phyloP scores from a whole-genome alignment of 1,284 basidiomycete species.

The Waitea zeae region DNA sequence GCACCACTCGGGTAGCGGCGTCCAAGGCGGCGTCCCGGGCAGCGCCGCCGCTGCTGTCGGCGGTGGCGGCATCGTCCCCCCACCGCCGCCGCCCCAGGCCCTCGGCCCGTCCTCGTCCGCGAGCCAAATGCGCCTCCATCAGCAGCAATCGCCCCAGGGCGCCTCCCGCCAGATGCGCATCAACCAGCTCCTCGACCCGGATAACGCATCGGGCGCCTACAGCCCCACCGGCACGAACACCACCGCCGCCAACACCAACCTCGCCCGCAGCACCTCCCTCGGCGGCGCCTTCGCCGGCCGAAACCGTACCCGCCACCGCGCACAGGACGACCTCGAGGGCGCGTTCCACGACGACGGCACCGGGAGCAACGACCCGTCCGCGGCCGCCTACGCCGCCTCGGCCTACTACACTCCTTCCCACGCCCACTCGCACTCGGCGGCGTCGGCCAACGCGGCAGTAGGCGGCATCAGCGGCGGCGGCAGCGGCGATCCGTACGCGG shows the following conservation, averaged over 20 bases:
- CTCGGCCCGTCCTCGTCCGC: slow-evolving; percentile 5
- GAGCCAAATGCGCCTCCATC: slow-evolving; percentile 5
- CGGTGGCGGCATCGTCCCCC: slow-evolving; percentile 12
- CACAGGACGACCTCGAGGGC: slow-evolving; percentile 54
- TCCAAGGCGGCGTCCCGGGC: slow-evolving; percentile 23
- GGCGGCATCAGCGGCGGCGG: slow-evolving; percentile 17
- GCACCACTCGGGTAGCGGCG: slow-evolving; percentile 3
- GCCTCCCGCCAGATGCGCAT: slow-evolving; percentile 35
- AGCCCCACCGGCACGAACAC: slow-evolving; percentile 25
- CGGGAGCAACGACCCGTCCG: slow-evolving; percentile 17
- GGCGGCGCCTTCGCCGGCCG: slow-evolving; percentile 18
- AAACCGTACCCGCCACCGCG: slow-evolving; percentile 21
- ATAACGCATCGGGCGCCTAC: slow-evolving; percentile 24
- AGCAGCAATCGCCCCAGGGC: slow-evolving; percentile 8
- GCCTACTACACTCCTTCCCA: slow-evolving; percentile 52
- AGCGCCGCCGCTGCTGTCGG: slow-evolving; percentile 18
- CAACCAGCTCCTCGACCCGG: slow-evolving; percentile 45
- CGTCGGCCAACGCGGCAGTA: slow-evolving; percentile 17
- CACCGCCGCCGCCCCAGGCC: slow-evolving; percentile 2
- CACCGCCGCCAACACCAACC: slow-evolving; percentile 18
- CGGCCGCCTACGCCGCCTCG: slow-evolving; percentile 12
- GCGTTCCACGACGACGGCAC: slow-evolving; percentile 42
- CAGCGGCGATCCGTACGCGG: slow-evolving; percentile 32
- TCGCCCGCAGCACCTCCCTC: slow-evolving; percentile 50
- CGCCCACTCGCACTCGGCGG: slow-evolving; percentile 20